phyloP scores from a whole-genome alignment of 805 yeast species.

The Jamesozyma jinghongensis region DNA sequence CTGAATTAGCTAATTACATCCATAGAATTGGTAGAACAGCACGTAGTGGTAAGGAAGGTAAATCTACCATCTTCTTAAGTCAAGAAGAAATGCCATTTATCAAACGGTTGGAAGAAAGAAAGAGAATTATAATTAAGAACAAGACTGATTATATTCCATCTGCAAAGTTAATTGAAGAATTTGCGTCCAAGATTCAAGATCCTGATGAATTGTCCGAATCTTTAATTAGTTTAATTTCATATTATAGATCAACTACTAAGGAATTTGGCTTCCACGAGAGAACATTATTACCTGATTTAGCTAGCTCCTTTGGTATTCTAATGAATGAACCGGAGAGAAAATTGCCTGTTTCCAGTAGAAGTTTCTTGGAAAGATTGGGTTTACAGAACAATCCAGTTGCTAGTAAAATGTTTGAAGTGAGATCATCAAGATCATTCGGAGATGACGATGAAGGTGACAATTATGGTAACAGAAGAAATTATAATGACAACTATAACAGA shows the following conservation, averaged over 20 bases:
- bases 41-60: conserved; percentile 77
- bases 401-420: conserved; percentile 17
- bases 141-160: conserved; percentile 33
- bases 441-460: neutral
- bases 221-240: conserved; percentile 31
- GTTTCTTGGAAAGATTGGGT: conserved; percentile 18
- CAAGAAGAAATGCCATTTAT: conserved; percentile 50
- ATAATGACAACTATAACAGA: neutral
- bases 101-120: conserved; percentile 37
- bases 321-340: conserved; percentile 17
- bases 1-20: conserved; percentile 67
- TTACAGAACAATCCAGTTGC: conserved; percentile 16
- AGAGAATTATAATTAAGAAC: conserved; percentile 47
- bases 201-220: conserved; percentile 26
- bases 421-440: neutral
- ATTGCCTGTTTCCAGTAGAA: conserved; percentile 15
- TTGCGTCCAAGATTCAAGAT: conserved; percentile 15
- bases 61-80: conserved; percentile 52
- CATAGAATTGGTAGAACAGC: conserved; percentile 97
- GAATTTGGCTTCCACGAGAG: conserved; percentile 27
- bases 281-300: conserved; percentile 15
- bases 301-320: conserved; percentile 19
- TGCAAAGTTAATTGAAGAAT: conserved; percentile 26
- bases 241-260: conserved; percentile 28
- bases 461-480: neutral